A percentile compares a stretch with the other conserved stretches of the same genome.
phyloP scores from a whole-genome alignment of 441 rosid species.

The Bruguiera hainesii region DNA sequence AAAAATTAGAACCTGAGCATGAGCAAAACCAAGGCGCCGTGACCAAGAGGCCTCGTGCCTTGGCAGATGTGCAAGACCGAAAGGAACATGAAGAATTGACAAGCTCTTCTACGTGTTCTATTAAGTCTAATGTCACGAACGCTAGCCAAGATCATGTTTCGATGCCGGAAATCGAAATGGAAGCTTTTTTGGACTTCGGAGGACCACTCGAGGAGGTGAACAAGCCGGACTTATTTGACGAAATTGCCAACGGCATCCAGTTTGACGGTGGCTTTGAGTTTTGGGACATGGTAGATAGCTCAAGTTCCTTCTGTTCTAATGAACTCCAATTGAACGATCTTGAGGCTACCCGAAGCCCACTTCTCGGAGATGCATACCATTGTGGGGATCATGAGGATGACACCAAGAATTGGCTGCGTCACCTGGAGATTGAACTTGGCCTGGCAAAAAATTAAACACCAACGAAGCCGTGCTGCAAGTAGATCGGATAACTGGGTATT shows the following conservation, averaged over 20 bases:
- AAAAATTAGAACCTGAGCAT: slow-evolving; percentile 17
- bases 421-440: slow-evolving; percentile 68
- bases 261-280: slow-evolving; percentile 60
- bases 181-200: slow-evolving; percentile 22
- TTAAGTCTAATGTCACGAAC: slow-evolving; percentile 27
- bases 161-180: slow-evolving; percentile 22
- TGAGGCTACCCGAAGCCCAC: slow-evolving; percentile 29
- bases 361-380: slow-evolving; percentile 19
- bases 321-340: slow-evolving; percentile 11
- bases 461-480: too few species aligned
- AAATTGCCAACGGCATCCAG: slow-evolving; percentile 36
- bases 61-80: not conserved
- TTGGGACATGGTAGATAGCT: slow-evolving; percentile 66
- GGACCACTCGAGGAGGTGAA: slow-evolving; percentile 55
- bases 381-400: slow-evolving; percentile 24
- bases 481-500: too few species aligned
- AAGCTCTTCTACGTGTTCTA: slow-evolving; percentile 37
- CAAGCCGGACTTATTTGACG: slow-evolving; percentile 37
- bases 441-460: slow-evolving; percentile 11
- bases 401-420: slow-evolving; percentile 54
- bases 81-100: slow-evolving; percentile 27
- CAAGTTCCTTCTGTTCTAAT: slow-evolving; percentile 26
- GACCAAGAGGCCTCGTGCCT: slow-evolving; percentile 21
- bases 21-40: slow-evolving; percentile 16
- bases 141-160: slow-evolving; percentile 21